Evolutionary conservation across 192 early-diverging fungal genomes (phyloP), one percentile per base, ranked within the genome.

Genomic region (Coemansia sp.): DNA sequence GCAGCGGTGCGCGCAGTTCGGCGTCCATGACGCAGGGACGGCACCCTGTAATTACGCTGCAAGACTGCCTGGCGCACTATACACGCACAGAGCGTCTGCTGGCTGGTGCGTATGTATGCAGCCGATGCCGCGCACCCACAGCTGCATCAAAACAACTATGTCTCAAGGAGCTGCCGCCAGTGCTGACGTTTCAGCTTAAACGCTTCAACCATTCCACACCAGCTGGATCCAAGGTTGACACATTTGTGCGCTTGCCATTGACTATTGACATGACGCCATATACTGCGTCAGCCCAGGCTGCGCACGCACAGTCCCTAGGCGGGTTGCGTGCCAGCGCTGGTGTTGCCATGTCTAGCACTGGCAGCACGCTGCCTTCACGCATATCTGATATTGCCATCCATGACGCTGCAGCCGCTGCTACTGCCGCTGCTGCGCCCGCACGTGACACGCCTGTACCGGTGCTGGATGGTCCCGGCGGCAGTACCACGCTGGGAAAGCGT

Each of bases 131-230:
- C 6, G 69, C 16, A 77, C 74, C 19, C 67, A 71, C 19, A 72
- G 93, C 93, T 1, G 93, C 93, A 1, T 88, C 87, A 25, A 98
- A 98, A 82, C 94, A 94, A 65, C 80, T 98, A 14, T 91, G 92
- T 1, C 65, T 97, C 16, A 93, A 94, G 55, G 75, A 84, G 55
- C 75, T 96, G 37, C 94, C 96, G 6, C 92, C 93, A 1, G 91
- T 97, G 3, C 80, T 98, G 55, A 86, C 91, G 35, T 90, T 98
- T 51, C 95, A 98, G 69, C 79, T 98, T 10, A 98, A 98, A 88
- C 87, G 96, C 5, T 98, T 97, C 62, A 93, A 93, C 66, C 92
- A 94, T 72, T 77, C 80, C 14, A 27, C 41, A 4, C 22, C 48
- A 11, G 10, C 65, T 6, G 23, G 62, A 6, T 82, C 87, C 55